A percentile compares a stretch with the other conserved stretches of the same genome.
These are phyloP conservation scores for Bretziella fagacearum DNA, from an alignment of 2,329 filamentous ascomycete species.

Conservation along the genomic window DNA sequence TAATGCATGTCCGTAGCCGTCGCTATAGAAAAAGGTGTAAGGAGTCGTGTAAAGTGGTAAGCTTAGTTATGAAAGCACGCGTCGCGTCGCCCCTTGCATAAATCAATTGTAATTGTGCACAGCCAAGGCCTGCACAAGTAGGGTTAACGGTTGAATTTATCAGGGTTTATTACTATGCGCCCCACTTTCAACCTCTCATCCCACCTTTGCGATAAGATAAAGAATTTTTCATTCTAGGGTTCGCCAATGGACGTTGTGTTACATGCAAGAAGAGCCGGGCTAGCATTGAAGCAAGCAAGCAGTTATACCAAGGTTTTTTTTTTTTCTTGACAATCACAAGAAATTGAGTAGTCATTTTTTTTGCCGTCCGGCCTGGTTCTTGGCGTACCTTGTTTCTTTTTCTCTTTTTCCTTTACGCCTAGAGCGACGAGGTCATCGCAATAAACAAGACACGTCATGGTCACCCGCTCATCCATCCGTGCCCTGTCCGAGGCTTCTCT, in stretches of 20 bases:
- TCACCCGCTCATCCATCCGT: constrained; percentile 7
- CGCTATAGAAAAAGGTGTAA: background rate
- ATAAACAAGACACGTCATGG: background rate
- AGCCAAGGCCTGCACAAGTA: no score
- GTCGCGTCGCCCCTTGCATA: background rate
- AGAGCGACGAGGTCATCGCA: background rate
- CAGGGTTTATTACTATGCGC: background rate
- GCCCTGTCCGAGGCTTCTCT: constrained; percentile 12
- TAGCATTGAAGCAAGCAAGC: no score
- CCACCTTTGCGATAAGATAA: constrained; percentile 15
- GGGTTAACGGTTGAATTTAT: background rate
- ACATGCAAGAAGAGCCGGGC: no score
- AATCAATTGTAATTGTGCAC: background rate
- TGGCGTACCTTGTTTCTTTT: no score
- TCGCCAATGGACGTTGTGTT: background rate
- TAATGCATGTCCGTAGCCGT: constrained; percentile 1
- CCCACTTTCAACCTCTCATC: constrained; percentile 10
- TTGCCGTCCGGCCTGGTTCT: no score
- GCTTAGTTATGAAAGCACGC: background rate
- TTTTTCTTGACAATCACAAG: no score
- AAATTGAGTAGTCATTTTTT: no score
- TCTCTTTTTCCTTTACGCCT: no score
- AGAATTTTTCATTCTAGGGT: constrained; percentile 9
- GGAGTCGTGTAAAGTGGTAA: constrained; percentile 11
- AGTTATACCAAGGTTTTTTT: no score